Evolutionary conservation across 176 grass and related monocot species (phyloP), one percentile per base, ranked within the genome.

Genomic region (Guadua angustifolia): DNA sequence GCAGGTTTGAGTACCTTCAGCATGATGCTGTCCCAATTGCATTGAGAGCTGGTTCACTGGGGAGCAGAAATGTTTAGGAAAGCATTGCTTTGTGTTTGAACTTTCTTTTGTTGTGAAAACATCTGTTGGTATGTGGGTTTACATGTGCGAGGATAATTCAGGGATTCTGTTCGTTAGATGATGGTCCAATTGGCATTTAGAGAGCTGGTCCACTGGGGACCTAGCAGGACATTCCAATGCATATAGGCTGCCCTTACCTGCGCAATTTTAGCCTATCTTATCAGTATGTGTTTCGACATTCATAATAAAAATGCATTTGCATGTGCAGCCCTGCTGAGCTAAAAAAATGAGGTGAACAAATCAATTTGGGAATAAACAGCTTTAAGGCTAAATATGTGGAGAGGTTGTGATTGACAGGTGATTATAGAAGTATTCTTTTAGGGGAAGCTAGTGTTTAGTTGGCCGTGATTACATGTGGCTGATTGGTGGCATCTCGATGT

Each of bases 371-470:
- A 19, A 58, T 49, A 25, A 42, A 5, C 60, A 84, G 16, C 40
- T 79, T 44, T 49, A 10, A 33, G 15, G 50, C 25, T 33, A 21
- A 74, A 36, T 51, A 62, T 61, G 1, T 1, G 14, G 55, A 59
- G 45, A 21, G 9, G 1, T 40, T 38, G 15, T 18, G 47, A 75
- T 58, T 5, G 19, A 17, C 63, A 70, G 70, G 77, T 85, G 9
- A 32, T 62, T 85, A 81, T 66, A 5, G n/a, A 51, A 36, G 33
- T 81, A 40, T 70, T 53, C 19, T 35, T 79, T 56, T 21, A 47
- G 66, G 29, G 22, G 40, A 85, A 60, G 4, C 29, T 69, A 52
- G 43, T 26, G 61, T 85, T 89, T 83, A 45, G 46, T 73, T 88
- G 80, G 66, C 56, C 5, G 0, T 39, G n/a, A 83, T 83, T 24